phyloP scores from a whole-genome alignment of 2,329 filamentous ascomycete genomes.

The Pestalotiopsis sp. region DNA sequence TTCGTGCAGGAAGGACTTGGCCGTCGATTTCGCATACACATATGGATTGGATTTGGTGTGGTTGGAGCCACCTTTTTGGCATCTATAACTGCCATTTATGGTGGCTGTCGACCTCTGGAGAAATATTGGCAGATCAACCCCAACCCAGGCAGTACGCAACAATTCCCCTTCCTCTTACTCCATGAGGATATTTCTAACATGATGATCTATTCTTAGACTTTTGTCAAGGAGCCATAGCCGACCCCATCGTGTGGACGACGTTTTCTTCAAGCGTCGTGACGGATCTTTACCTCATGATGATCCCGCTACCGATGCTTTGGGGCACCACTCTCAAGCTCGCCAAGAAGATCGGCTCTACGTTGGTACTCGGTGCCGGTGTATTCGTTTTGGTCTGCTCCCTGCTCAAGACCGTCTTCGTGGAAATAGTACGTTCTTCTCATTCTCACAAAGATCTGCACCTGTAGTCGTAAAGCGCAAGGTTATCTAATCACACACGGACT shows the following conservation, averaged over 20 bases:
- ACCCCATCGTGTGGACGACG: conserved; percentile 49
- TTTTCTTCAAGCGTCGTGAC: conserved; percentile 55
- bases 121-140: conserved; percentile 58
- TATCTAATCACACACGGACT: neutral
- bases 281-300: conserved; percentile 60
- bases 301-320: conserved; percentile 56
- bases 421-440: conserved; percentile 27
- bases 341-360: conserved; percentile 37
- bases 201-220: conserved; percentile 31
- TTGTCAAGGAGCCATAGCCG: conserved; percentile 49
- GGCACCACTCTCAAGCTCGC: conserved; percentile 34
- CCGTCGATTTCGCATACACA: conserved; percentile 40
- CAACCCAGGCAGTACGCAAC: conserved; percentile 48
- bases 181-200: neutral
- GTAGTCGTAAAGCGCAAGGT: neutral
- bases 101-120: conserved; percentile 48
- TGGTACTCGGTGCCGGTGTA: conserved; percentile 39
- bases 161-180: conserved; percentile 2
- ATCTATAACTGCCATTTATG: conserved; percentile 46
- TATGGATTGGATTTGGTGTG: conserved; percentile 48
- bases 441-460: neutral
- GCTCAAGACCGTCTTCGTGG: conserved; percentile 38
- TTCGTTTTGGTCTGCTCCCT: conserved; percentile 40
- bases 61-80: conserved; percentile 47
- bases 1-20: conserved; percentile 36